Percentiles rank a stretch among this genome's conserved stretches.
phyloP scores from a whole-genome alignment of 495 filamentous ascomycete genomes.

The Margaritispora aquatica region DNA sequence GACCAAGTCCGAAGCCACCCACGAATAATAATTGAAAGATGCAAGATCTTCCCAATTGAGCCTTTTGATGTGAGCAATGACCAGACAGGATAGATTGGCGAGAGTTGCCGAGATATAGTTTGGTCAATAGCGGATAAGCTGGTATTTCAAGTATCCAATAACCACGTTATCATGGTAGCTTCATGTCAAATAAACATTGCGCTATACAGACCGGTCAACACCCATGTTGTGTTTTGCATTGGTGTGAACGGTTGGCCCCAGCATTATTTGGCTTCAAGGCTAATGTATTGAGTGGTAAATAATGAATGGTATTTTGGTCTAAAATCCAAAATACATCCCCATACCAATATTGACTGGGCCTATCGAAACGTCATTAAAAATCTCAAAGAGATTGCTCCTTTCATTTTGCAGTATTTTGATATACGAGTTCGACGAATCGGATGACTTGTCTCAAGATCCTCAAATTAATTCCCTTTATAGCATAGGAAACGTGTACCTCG shows the following conservation, averaged over 20 bases:
- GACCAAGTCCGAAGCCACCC: not conserved
- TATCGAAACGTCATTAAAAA: no score
- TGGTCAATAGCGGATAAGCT: not conserved
- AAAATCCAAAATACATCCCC: not conserved
- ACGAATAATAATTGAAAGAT: not conserved
- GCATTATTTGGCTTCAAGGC: not conserved
- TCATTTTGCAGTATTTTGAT: no score
- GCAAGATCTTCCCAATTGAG: not conserved
- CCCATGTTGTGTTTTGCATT: not conserved
- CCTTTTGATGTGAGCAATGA: not conserved
- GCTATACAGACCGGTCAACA: not conserved
- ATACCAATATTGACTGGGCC: no score
- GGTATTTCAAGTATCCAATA: not conserved
- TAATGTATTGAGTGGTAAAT: not conserved
- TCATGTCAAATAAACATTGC: not conserved
- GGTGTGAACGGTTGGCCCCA: not conserved
- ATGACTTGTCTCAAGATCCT: no score
- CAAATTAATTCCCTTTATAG: no score
- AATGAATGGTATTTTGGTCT: not conserved
- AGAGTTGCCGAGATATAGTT: not conserved
- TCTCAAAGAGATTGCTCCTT: no score
- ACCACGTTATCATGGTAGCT: not conserved
- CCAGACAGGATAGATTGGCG: not conserved
- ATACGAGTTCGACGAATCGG: no score
- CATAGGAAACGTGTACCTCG: no score